Evolutionary conservation across 257 asterid genomes (phyloP).

Genomic region (Phtheirospermum japonicum): DNA sequence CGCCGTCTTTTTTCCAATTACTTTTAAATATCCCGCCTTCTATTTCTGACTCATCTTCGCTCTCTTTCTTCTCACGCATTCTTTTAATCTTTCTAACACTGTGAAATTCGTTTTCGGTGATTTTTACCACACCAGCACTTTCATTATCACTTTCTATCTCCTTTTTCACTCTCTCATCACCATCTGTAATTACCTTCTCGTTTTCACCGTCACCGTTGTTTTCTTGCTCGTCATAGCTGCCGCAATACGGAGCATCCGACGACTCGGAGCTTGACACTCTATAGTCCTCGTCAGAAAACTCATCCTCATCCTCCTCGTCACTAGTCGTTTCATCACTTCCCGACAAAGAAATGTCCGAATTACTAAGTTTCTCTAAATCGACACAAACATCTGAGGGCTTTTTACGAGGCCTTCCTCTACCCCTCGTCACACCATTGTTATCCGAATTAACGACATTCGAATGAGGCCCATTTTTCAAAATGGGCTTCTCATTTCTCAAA

Average conservation of each 20-base stretch:
- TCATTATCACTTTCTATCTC: constrained; percentile 10
- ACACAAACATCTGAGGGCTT: neutral
- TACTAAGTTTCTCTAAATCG: neutral
- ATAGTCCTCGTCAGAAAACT: constrained; percentile 25
- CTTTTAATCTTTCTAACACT: neutral
- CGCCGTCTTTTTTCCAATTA: too few species aligned
- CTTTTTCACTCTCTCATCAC: neutral
- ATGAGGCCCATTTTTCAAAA: too few species aligned
- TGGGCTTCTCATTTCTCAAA: too few species aligned
- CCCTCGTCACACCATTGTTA: too few species aligned
- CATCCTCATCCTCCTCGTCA: constrained; percentile 25
- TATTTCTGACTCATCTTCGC: neutral
- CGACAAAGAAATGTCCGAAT: constrained; percentile 7
- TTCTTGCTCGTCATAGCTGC: too few species aligned
- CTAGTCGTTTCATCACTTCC: neutral
- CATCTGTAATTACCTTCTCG: too few species aligned
- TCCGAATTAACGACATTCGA: too few species aligned
- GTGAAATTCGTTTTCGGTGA: constrained; percentile 2
- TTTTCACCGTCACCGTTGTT: too few species aligned
- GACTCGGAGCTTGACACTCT: constrained; percentile 23
- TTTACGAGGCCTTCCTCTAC: constrained; percentile 18
- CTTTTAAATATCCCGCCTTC: constrained; percentile 1
- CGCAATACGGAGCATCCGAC: too few species aligned
- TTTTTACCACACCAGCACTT: too few species aligned
- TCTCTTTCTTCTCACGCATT: constrained; percentile 13